phyloP scores from a whole-genome alignment of 2,329 filamentous ascomycete genomes.

The Arachnomyces sp. region DNA sequence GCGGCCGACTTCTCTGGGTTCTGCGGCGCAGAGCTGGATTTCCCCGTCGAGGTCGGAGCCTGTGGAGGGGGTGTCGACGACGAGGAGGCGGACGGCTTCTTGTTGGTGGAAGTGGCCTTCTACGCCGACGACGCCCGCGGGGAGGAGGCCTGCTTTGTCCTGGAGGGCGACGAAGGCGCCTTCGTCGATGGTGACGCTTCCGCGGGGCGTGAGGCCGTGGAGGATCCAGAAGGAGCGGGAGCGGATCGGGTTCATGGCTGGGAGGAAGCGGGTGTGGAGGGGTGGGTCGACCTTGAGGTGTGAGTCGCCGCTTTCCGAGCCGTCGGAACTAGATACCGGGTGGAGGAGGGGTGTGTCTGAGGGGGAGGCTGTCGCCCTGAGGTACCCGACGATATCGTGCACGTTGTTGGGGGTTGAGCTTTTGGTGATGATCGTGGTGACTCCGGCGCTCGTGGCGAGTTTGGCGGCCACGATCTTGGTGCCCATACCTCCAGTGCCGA shows the following conservation, averaged over 20 bases:
- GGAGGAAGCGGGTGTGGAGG: slow-evolving; percentile 87
- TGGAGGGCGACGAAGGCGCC: slow-evolving; percentile 74
- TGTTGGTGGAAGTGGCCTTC: slow-evolving; percentile 84
- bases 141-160: slow-evolving; percentile 78
- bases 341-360: too few relatives aligned
- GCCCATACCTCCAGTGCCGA: slow-evolving; percentile 94
- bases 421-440: slow-evolving; percentile 90
- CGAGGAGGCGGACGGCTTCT: slow-evolving; percentile 79
- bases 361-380: slow-evolving; percentile 47
- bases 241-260: slow-evolving; percentile 72
- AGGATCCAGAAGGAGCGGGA: slow-evolving; percentile 97
- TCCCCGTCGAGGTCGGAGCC: slow-evolving; percentile 34
- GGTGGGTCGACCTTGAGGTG: slow-evolving; percentile 39
- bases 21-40: slow-evolving; percentile 29
- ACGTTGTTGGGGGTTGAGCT: slow-evolving; percentile 94
- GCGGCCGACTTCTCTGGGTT: slow-evolving; percentile 67
- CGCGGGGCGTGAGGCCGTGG: slow-evolving; percentile 82
- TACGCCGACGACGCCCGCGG: slow-evolving; percentile 83
- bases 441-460: slow-evolving; percentile 85
- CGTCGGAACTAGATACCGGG: too few relatives aligned
- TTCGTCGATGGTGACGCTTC: slow-evolving; percentile 85
- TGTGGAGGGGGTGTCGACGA: slow-evolving; percentile 54
- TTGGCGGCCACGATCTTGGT: slow-evolving; percentile 94
- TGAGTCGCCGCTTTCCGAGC: slow-evolving; percentile 17
- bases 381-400: slow-evolving; percentile 71